These are phyloP conservation scores for Phaffomyces antillensis DNA, from an alignment of 805 yeast genomes.

Conservation along the genomic window DNA sequence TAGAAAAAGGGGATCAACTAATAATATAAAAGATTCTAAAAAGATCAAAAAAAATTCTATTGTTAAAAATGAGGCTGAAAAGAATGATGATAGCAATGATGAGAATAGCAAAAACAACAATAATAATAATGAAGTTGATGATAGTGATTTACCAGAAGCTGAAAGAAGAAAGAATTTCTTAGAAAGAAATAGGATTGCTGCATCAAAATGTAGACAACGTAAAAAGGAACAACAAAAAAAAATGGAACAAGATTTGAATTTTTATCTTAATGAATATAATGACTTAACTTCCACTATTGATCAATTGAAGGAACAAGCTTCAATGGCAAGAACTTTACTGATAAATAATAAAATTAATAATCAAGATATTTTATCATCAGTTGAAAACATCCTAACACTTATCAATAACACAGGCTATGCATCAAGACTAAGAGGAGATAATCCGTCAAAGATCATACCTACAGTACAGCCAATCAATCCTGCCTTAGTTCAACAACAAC, in stretches of 20 bases:
- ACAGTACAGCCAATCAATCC: slow-evolving; percentile 26
- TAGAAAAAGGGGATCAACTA: slow-evolving; percentile 7
- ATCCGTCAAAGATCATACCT: slow-evolving; percentile 20
- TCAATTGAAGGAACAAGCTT: slow-evolving; percentile 52
- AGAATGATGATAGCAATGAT: neutral
- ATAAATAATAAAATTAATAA: slow-evolving; percentile 19
- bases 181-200: slow-evolving; percentile 92
- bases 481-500: slow-evolving; percentile 15
- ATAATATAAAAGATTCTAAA: slow-evolving; percentile 1
- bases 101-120: neutral
- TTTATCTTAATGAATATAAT: slow-evolving; percentile 64
- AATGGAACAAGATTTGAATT: slow-evolving; percentile 73
- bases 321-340: slow-evolving; percentile 40
- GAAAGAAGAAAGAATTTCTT: slow-evolving; percentile 69
- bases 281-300: slow-evolving; percentile 52
- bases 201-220: slow-evolving; percentile 89
- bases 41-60: slow-evolving; percentile 2
- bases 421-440: slow-evolving; percentile 22
- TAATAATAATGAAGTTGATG: slow-evolving; percentile 2
- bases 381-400: slow-evolving; percentile 14
- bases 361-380: slow-evolving; percentile 41
- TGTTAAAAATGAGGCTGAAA: neutral
- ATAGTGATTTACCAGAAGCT: slow-evolving; percentile 46
- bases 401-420: slow-evolving; percentile 20
- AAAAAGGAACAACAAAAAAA: slow-evolving; percentile 83